phyloP scores from a whole-genome alignment of 768 basidiomycete genomes.

The Podaxis sp. region DNA sequence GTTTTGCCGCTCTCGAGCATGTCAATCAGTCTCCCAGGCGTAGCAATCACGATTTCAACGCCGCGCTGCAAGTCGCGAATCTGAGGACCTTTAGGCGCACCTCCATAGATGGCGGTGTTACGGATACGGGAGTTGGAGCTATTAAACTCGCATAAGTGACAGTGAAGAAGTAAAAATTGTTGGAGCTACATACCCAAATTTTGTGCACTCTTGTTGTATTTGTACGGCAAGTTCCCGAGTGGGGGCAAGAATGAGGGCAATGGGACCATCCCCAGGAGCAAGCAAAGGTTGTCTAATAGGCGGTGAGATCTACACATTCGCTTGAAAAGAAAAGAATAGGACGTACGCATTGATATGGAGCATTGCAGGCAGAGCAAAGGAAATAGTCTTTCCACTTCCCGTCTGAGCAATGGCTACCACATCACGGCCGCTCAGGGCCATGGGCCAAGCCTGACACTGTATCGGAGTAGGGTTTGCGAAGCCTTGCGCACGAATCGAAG shows the following conservation, averaged over 20 bases:
- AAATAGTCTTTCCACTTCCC: constrained; percentile 97
- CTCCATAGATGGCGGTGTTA: constrained; percentile 98
- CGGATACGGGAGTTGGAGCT: constrained; percentile 93
- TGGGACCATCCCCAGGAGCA: constrained; percentile 93
- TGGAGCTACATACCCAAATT: constrained; percentile 73
- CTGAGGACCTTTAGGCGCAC: constrained; percentile 97
- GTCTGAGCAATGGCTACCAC: constrained; percentile 97
- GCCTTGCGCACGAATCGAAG: constrained; percentile 91
- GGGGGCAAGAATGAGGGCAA: constrained; percentile 94
- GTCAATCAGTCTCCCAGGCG: constrained; percentile 98
- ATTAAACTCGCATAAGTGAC: constrained; percentile 1
- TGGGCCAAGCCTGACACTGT: constrained; percentile 99
- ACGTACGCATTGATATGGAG: constrained; percentile 98
- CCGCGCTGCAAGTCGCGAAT: constrained; percentile 97
- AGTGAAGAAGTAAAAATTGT: constrained; percentile 11
- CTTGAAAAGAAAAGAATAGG: background rate
- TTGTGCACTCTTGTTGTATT: constrained; percentile 98
- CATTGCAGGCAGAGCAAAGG: constrained; percentile 99
- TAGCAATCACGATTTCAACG: constrained; percentile 98
- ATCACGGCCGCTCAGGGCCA: constrained; percentile 94
- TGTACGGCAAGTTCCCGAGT: constrained; percentile 99
- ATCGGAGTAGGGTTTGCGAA: constrained; percentile 91
- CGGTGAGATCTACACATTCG: constrained; percentile 14
- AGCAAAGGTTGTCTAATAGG: constrained; percentile 81
- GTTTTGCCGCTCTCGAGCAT: constrained; percentile 98